Base-by-base conservation (phyloP, 805 yeast species). In the Candida taoyuanica region DNA sequence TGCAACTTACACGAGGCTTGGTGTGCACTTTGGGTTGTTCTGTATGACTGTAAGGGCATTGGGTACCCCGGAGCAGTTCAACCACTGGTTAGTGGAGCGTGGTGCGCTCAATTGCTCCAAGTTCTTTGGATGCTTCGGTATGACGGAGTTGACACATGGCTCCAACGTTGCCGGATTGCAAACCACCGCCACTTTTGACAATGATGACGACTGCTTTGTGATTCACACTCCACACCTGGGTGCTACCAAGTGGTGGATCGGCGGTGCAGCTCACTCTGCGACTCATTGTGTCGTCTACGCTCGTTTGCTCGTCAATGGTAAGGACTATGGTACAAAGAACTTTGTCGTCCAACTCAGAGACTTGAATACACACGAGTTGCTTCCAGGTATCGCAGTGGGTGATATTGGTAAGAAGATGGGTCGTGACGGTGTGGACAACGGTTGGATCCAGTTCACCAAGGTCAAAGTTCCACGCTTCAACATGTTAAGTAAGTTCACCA, bases 211-310 rank as follows among this genome's bases (percentile, higher is more conserved):
- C 52, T 77, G 78, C 48, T 85, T 88, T 53, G 58, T 73, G 38
- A 78, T 88, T 50, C 74, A 85, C 58, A 88, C 97, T 13, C 97
- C 97, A 2, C 37, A 40, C 26, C 26, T 85, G 39, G 89, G 94
- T 26, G 96, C 97, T 31, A 88, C 96, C 18, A 89, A 89, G 61
- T 89, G 97, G 96, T 89, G 97, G 97, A 89, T 89, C 54, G 97
- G 97, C 33, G 97, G 97, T 52, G 96, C 96, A 29, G 96, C 96
- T 9, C 94, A 86, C 62, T 81, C 95, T 16, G 86, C 96, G 5
- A 86, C 89, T 20, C 96, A 89, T 64, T 70, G 86, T 17, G 77
- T 81, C n/a, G 83, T 78, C 18, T 89, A 80, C 60, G 96, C 96
- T 5, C 72, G 97, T 44, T 70, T 89, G 45, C 74, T 85, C 36